Base-by-base conservation (phyloP, 2,329 filamentous ascomycete species). In the Elsinoe australis region DNA sequence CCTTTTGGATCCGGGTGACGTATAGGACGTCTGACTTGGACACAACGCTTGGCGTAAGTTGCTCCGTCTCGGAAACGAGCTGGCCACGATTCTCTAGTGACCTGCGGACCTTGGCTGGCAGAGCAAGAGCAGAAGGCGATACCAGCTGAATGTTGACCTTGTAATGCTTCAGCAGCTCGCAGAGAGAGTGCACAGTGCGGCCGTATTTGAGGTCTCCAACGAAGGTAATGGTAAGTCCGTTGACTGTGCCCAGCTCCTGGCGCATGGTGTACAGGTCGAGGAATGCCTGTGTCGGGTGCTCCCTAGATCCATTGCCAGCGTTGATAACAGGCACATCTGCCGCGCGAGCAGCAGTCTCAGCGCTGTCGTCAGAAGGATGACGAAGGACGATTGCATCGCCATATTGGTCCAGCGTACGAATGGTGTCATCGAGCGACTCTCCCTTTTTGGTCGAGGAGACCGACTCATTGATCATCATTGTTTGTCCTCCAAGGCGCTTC, bases 231-330 rank as follows among this genome's bases (percentile, higher is more conserved):
- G 87, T 96, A 54, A 98, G 74, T 46, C 90, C 90, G 62, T 90
- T 89, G 49, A 96, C 90, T 0, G 89, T 95, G 54, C 92, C 92
- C 6, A 96, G 76, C 68, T 98, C 92, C 69, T 98, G 92, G 57
- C 92, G 87, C 62, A 98, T 98, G 48, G 92, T 96, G 74, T 95
- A 98, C 50, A 98, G 82, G 61, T 98, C 92, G 17, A 98, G 74
- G 76, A 98, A 92, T 0, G 92, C 92, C 69, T 98, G 92, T 0
- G 92, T 98, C 0, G 92, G 92, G 69, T 98, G 92, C 71, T 98
- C 92, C 59, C 87, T 82, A 68, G 85, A 88, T 54, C 92, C 92
- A 64, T 98, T 98, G 44, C 92, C 92, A 55, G 88, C 92, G 64
- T 98, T 98, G 74, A 98, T 90, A 61, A 98, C 82, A 1, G 92